Conservation (phyloP, 108 stramenopile genomes). For the Nannochloropsis salina region DNA sequence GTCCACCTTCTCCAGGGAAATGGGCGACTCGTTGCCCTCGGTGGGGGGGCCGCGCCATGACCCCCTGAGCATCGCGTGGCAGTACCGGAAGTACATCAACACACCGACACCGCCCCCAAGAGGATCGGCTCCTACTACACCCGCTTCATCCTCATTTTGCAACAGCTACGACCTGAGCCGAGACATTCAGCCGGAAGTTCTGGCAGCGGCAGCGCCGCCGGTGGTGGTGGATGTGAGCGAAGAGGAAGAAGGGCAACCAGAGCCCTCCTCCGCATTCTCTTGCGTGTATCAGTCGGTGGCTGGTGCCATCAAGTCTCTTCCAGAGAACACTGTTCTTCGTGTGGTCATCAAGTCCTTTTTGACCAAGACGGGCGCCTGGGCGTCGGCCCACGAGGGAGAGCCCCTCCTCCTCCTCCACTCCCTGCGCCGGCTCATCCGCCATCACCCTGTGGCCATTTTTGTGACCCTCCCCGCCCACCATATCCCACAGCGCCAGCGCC, state of each 20-base stretch:
- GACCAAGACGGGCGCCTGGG: background rate
- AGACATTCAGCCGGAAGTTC: background rate
- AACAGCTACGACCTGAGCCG: background rate
- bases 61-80: background rate
- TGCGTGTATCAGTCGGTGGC: background rate
- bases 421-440: background rate
- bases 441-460: background rate
- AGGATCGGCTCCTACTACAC: background rate
- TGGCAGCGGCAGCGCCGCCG: background rate
- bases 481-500: background rate
- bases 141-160: background rate
- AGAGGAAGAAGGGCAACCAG: background rate
- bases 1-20: background rate
- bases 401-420: background rate
- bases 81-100: background rate
- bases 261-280: background rate
- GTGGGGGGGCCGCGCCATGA: background rate
- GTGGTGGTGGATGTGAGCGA: background rate
- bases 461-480: background rate
- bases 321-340: background rate
- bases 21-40: too few species aligned
- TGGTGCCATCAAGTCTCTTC: background rate
- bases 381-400: background rate
- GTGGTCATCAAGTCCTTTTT: background rate
- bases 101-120: background rate